Percentiles rank a stretch among this genome's conserved stretches.
phyloP scores from a whole-genome alignment of 331 rosid species.

The Pyrus hybrid region DNA sequence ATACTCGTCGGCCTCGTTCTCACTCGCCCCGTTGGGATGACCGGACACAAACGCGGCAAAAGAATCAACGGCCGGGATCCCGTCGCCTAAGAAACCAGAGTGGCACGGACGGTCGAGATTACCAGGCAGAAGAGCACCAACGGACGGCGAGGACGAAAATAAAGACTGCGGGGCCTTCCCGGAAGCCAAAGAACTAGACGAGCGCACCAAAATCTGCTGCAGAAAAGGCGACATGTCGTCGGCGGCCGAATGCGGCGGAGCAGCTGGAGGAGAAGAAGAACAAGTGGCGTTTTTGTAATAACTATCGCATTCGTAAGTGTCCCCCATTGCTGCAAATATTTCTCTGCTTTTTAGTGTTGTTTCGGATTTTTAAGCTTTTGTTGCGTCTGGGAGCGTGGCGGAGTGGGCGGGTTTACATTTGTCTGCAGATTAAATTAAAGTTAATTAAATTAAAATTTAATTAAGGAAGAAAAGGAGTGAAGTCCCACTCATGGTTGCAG shows the following conservation, averaged over 20 bases:
- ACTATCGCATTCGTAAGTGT: slow-evolving; percentile 29
- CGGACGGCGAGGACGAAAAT: slow-evolving; percentile 17
- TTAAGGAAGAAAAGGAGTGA: not conserved
- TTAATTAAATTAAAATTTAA: not conserved
- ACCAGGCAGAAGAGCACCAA: slow-evolving; percentile 10
- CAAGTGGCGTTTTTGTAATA: slow-evolving; percentile 14
- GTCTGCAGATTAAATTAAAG: not conserved
- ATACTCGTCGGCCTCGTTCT: slow-evolving; percentile 67
- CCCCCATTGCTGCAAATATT: slow-evolving; percentile 28
- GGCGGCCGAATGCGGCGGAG: slow-evolving; percentile 28
- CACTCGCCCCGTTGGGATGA: slow-evolving; percentile 42
- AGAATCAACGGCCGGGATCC: slow-evolving; percentile 41
- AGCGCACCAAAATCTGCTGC: slow-evolving; percentile 69
- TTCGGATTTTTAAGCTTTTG: not conserved
- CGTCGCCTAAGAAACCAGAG: slow-evolving; percentile 21
- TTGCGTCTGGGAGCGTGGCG: not conserved
- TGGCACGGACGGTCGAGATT: slow-evolving; percentile 17
- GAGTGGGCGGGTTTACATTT: not conserved
- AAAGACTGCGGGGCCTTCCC: slow-evolving; percentile 1
- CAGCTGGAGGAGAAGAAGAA: slow-evolving; percentile 11
- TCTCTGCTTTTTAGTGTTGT: not conserved
- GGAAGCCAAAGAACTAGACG: slow-evolving; percentile 23
- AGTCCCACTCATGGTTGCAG: slow-evolving; percentile 5
- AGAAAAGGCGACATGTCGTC: slow-evolving; percentile 89
- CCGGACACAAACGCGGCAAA: slow-evolving; percentile 8